These are phyloP conservation scores for Kodamaea restingae DNA, from an alignment of 805 yeast genomes.

Conservation along the genomic window DNA sequence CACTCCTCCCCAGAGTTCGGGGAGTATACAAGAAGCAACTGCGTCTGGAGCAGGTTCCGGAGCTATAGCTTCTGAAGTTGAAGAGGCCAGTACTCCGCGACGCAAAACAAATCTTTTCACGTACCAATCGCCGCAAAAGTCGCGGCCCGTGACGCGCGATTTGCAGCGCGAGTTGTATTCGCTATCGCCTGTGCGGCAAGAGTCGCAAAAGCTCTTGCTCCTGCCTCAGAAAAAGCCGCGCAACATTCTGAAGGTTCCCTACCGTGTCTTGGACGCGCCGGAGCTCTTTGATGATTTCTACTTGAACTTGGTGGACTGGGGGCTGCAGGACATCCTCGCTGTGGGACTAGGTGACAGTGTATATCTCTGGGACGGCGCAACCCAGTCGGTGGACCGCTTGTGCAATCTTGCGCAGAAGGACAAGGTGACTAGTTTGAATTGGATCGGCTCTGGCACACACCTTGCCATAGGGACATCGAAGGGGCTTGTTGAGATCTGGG, in stretches of 20 bases:
- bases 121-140: constrained; percentile 66
- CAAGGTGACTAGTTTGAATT: constrained; percentile 73
- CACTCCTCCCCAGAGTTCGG: constrained; percentile 11
- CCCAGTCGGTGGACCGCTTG: constrained; percentile 76
- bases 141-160: constrained; percentile 59
- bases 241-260: constrained; percentile 80
- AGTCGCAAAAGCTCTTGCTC: constrained; percentile 71
- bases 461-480: constrained; percentile 85
- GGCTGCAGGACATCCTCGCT: constrained; percentile 79
- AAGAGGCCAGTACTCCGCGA: constrained; percentile 32
- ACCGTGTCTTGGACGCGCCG: constrained; percentile 92
- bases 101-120: constrained; percentile 61
- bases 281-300: constrained; percentile 92
- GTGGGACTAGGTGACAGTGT: constrained; percentile 89
- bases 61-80: constrained; percentile 4
- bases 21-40: background rate
- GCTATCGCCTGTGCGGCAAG: constrained; percentile 83
- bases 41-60: constrained; percentile 9
- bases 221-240: constrained; percentile 81
- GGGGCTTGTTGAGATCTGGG: constrained; percentile 94
- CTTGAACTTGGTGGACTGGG: constrained; percentile 92
- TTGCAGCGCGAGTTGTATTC: constrained; percentile 74
- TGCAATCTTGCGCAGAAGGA: constrained; percentile 67
- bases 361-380: constrained; percentile 84
- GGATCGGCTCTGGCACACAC: constrained; percentile 96